Base-by-base conservation (phyloP, 2,329 filamentous ascomycete species). In the Metarhizium anisopliae region DNA sequence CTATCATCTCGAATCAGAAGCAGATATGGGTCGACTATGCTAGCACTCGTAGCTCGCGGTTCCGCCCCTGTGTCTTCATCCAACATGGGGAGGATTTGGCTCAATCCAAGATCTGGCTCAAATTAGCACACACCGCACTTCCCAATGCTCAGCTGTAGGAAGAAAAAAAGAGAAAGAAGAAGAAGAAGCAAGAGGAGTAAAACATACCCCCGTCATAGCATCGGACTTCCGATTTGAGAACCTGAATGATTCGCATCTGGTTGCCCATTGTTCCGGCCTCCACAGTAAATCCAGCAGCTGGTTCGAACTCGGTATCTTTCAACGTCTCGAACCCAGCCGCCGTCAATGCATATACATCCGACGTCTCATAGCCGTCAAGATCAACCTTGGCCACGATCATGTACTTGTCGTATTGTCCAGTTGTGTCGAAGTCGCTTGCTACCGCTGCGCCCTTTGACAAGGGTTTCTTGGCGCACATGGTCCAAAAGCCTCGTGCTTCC, bases 51-150 rank as follows among this genome's bases (percentile, higher is more conserved):
- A 47, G 94, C 86, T 54, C 86, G 81, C 4, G 90, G 86, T 64
- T 96, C 90, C 20, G 82, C 85, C 13, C 88, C 91, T 0, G 86
- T 92, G 60, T 94, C 89, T 64, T 96, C 94, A 63, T 97, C 94
- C 59, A 90, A 82, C 81, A 97, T 90, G 1, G 92, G 90, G 52
- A 96, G 80, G 55, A 99, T 97, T 66, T 97, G 93, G 50, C 86
- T 86, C 54, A 99, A 79, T 11, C 87, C 89, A 57, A 99, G 81
- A 69, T 95, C 90, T 90, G 64, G 1, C n/a, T 7, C 0, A 16
- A 8, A 56, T 69, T 32, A 68, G 63, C 45, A 54, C 2, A 35
- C 25, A 25, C 25, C 25, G 3, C 25, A 4, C 25, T 25, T 25
- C 25, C 7, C n/a, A 42, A 47, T 36, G 14, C n/a, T 49, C 54